A percentile compares a stretch with the other conserved stretches of the same genome.
Conservation (phyloP, 192 early-diverging fungal species). For the Coemansia sp. region DNA sequence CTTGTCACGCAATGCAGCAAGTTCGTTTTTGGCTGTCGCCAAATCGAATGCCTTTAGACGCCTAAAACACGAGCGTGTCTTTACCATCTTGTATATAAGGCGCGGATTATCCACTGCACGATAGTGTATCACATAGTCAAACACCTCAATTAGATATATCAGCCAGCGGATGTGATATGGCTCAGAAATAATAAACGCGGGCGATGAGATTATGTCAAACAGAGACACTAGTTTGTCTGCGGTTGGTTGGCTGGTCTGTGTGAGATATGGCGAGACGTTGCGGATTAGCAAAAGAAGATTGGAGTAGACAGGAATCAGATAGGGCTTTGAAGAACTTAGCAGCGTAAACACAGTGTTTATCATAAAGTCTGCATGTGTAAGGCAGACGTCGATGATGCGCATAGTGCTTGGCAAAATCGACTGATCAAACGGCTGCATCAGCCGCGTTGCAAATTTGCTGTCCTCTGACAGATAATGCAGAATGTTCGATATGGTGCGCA, state of each 20-base stretch:
- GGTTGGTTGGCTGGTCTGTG: conserved; percentile 68
- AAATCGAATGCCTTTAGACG: conserved; percentile 69
- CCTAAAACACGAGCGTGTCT: conserved; percentile 70
- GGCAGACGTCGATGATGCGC: conserved; percentile 61
- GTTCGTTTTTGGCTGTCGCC: conserved; percentile 62
- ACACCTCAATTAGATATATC: conserved; percentile 75
- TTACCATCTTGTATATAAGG: conserved; percentile 78
- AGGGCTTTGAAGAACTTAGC: conserved; percentile 70
- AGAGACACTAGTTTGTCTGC: conserved; percentile 73
- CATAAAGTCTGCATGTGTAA: conserved; percentile 79
- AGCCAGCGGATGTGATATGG: conserved; percentile 74
- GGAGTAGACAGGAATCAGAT: conserved; percentile 70
- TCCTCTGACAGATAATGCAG: conserved; percentile 58
- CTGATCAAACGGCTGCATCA: conserved; percentile 57
- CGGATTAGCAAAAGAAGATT: conserved; percentile 74
- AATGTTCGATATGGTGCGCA: conserved; percentile 63
- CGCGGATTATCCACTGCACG: conserved; percentile 79
- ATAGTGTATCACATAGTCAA: conserved; percentile 85
- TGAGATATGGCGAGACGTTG: conserved; percentile 82
- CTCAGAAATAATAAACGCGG: conserved; percentile 77
- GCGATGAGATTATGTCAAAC: conserved; percentile 74
- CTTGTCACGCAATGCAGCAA: conserved; percentile 53
- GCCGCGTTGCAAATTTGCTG: conserved; percentile 45
- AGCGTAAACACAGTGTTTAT: conserved; percentile 78
- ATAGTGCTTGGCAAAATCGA: conserved; percentile 56